These are phyloP conservation scores for Globisporangium uncinulatum DNA, from an alignment of 352 stramenopile species.

Conservation along the genomic window DNA sequence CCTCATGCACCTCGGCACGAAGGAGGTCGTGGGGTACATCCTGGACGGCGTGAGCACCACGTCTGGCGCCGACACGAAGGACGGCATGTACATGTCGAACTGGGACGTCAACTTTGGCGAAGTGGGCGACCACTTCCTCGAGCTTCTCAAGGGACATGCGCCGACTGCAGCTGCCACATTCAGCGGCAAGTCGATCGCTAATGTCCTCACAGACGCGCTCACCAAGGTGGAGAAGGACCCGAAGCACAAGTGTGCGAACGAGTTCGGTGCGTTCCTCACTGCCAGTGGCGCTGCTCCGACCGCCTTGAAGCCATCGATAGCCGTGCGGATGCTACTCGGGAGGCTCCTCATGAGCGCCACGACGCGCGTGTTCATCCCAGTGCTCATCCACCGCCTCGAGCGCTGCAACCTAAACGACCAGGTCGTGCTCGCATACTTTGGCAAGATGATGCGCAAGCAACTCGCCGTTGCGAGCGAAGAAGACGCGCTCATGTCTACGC, in stretches of 20 bases:
- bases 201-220: slow-evolving; percentile 19
- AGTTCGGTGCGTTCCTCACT: too few relatives aligned
- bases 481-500: slow-evolving; percentile 18
- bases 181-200: slow-evolving; percentile 12
- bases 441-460: slow-evolving; percentile 9
- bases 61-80: slow-evolving; percentile 22
- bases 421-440: slow-evolving; percentile 18
- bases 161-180: slow-evolving; percentile 5
- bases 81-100: slow-evolving; percentile 27
- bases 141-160: slow-evolving; percentile 12
- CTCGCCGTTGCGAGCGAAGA: slow-evolving; percentile 12
- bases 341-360: slow-evolving; percentile 17
- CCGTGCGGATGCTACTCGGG: slow-evolving; percentile 20
- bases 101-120: slow-evolving; percentile 35
- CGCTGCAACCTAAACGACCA: slow-evolving; percentile 26
- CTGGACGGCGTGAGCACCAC: slow-evolving; percentile 35
- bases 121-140: slow-evolving; percentile 28
- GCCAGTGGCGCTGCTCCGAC: too few relatives aligned
- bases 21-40: slow-evolving; percentile 39
- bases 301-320: slow-evolving; percentile 13
- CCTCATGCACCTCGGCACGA: slow-evolving; percentile 33
- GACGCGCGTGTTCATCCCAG: slow-evolving; percentile 26
- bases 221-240: slow-evolving; percentile 18
- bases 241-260: slow-evolving; percentile 17
- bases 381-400: slow-evolving; percentile 28